Conservation (phyloP, 495 filamentous ascomycete species). For the Hypoxylon intermedium region DNA sequence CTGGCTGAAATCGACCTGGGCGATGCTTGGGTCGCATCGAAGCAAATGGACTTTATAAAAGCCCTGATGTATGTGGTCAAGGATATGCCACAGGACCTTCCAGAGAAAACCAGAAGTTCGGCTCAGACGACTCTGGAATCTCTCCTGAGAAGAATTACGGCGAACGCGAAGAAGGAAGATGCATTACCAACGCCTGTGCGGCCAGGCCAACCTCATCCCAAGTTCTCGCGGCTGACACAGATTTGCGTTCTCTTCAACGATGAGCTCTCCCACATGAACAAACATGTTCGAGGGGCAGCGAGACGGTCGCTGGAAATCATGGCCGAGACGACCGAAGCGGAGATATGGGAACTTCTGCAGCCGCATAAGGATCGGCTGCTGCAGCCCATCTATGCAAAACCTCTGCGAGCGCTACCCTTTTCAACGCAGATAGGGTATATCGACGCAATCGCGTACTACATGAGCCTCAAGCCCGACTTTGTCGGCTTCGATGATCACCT, state of each 20-base stretch:
- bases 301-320: conserved; percentile 82
- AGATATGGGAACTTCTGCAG: conserved; percentile 82
- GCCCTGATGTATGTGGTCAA: conserved; percentile 96
- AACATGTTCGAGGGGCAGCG: conserved; percentile 85
- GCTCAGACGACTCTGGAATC: conserved; percentile 83
- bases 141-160: conserved; percentile 76
- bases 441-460: conserved; percentile 92
- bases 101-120: conserved; percentile 80
- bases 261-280: conserved; percentile 93
- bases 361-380: conserved; percentile 88
- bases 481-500: conserved; percentile 89
- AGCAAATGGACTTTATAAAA: conserved; percentile 82
- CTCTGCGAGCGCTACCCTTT: conserved; percentile 88
- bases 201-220: conserved; percentile 44
- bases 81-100: conserved; percentile 91
- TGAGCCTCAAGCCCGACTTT: conserved; percentile 84
- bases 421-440: conserved; percentile 95
- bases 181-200: conserved; percentile 58
- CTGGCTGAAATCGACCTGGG: conserved; percentile 81
- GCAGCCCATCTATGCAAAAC: conserved; percentile 90
- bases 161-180: conserved; percentile 76
- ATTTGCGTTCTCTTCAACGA: conserved; percentile 82
- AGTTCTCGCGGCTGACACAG: conserved; percentile 64
- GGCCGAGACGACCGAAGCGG: conserved; percentile 73
- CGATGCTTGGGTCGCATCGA: conserved; percentile 78